Evolutionary conservation across 768 basidiomycete species (phyloP).

Genomic region (Russula virescens): DNA sequence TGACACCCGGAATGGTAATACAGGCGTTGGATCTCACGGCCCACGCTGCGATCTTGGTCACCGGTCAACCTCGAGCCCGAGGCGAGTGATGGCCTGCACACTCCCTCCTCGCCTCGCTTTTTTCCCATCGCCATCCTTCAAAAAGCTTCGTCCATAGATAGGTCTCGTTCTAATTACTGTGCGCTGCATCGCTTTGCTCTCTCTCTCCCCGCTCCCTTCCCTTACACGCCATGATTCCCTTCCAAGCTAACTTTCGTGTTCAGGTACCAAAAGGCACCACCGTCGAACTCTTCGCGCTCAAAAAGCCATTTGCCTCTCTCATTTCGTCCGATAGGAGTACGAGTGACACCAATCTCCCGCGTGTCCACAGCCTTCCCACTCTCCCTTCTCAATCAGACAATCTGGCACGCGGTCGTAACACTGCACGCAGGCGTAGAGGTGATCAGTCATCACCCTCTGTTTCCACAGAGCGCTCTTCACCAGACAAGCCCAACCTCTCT

Average conservation of each 20-base stretch:
- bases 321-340: conserved; percentile 16
- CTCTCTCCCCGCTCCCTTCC: not conserved
- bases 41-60: too few relatives aligned
- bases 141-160: conserved; percentile 9
- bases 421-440: conserved; percentile 24
- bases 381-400: conserved; percentile 21
- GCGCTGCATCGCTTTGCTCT: conserved; percentile 7
- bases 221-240: conserved; percentile 12
- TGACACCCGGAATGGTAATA: not conserved
- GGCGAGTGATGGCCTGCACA: not conserved
- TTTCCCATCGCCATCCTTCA: conserved; percentile 17
- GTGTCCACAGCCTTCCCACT: conserved; percentile 15
- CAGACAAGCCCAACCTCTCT: conserved; percentile 9
- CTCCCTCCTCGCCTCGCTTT: conserved; percentile 11
- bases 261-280: conserved; percentile 23
- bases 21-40: too few relatives aligned
- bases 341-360: conserved; percentile 12
- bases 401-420: conserved; percentile 24
- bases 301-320: conserved; percentile 21
- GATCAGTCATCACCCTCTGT: conserved; percentile 24
- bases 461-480: conserved; percentile 20
- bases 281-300: conserved; percentile 25
- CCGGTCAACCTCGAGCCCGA: not conserved
- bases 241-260: conserved; percentile 25
- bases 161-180: conserved; percentile 3